These are phyloP conservation scores for Capsicum pubescens DNA, from an alignment of 257 asterid genomes.

Conservation along the genomic window DNA sequence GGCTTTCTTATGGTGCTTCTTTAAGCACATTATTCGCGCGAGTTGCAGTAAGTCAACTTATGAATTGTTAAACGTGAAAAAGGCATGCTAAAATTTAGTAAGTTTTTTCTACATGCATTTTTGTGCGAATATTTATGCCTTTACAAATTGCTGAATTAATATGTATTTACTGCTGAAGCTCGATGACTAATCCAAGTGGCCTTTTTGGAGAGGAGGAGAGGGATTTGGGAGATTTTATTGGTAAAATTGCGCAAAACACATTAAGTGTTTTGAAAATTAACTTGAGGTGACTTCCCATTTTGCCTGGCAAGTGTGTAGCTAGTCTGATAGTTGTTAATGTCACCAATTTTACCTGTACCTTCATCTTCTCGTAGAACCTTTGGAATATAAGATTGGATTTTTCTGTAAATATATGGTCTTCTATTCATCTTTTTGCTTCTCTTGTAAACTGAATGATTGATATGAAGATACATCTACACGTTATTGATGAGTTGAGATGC, in stretches of 20 bases:
- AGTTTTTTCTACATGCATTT: neutral
- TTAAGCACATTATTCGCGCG: constrained; percentile 1
- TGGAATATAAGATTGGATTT: too few species aligned
- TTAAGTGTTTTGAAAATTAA: neutral
- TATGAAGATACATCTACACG: neutral
- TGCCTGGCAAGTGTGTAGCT: too few species aligned
- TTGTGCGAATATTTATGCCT: neutral
- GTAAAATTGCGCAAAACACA: neutral
- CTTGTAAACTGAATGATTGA: too few species aligned
- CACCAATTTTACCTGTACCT: neutral
- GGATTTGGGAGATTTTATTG: neutral
- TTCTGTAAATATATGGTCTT: too few species aligned
- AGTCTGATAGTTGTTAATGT: neutral
- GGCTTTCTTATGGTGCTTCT: constrained; percentile 27
- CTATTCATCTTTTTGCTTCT: too few species aligned
- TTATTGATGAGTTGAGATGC: neutral
- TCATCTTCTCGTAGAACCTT: too few species aligned
- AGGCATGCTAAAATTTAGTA: neutral
- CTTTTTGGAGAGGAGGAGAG: neutral
- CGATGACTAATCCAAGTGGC: neutral
- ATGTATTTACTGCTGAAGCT: constrained; percentile 20
- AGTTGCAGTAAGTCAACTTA: neutral
- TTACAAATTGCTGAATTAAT: neutral
- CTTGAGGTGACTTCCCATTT: neutral
- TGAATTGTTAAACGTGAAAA: constrained; percentile 1